Evolutionary conservation across 352 stramenopile genomes (phyloP), one percentile per base, ranked within the genome.

Genomic region (Phytophthora aleatoria): DNA sequence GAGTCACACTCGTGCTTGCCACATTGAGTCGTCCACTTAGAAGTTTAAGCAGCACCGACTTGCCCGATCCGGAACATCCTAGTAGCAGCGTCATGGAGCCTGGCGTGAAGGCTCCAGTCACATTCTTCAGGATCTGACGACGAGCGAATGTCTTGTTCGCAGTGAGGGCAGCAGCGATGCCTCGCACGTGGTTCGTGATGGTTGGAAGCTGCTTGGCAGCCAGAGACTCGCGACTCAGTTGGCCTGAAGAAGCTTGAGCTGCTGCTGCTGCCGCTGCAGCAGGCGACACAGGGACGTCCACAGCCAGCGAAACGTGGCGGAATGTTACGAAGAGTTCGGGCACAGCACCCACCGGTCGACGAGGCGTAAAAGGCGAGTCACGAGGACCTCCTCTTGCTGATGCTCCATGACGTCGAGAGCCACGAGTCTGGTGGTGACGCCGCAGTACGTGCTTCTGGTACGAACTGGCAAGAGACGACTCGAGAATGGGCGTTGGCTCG

Each of bases 1-100:
- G 36, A 20, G 57, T 72, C 48, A 70, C 36, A 20, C 67, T 49
- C 4, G 61, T 63, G 26, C 31, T 20, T 26, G 64, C 50, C 12
- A 52, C 57, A n/a, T 69, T 6, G 13, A 84, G 70, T 13, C 69
- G 57, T 2, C 74, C 76, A 24, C 67, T 73, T 1, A 88, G 61
- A 16, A 83, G 48, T 52, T 85, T 79, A 41, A 89, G 55, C 7
- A 89, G 43, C 42, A 74, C 51, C 15, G 75, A 84, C 56, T 85
- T 88, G 57, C 79, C 79, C 3, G 74, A 77, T 35, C 74, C 73
- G 1, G 79, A 80, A 5, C 70, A 68, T 31, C 79, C 79, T 10
- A 88, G 67, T 36, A 88, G n/a, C 43, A 88, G 55, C 43, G 73
- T 83, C 71, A 82, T 81, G 9, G 72, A 75, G 36, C 64, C 68